A percentile compares a stretch with the other conserved stretches of the same genome.
phyloP scores from a whole-genome alignment of 805 yeast genomes.

The Wickerhamomyces canadensis region DNA sequence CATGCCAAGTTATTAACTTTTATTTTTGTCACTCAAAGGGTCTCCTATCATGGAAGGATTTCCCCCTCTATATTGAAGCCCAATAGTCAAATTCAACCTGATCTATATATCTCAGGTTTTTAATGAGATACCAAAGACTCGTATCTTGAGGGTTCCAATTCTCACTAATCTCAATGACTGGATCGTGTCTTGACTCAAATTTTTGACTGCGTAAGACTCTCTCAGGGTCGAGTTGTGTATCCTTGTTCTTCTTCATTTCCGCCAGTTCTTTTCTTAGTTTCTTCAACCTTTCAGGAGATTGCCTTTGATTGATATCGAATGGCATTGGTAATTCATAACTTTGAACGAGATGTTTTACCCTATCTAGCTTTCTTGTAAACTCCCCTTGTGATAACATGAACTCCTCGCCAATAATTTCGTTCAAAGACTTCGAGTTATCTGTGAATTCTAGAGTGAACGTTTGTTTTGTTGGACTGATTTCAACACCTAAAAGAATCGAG shows the following conservation, averaged over 20 bases:
- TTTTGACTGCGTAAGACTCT: slow-evolving; percentile 7
- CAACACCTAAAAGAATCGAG: slow-evolving; percentile 5
- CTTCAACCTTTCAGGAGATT: slow-evolving; percentile 8
- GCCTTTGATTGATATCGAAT: slow-evolving; percentile 14
- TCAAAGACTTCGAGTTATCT: slow-evolving; percentile 10
- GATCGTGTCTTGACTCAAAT: slow-evolving; percentile 18
- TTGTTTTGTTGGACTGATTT: slow-evolving; percentile 5
- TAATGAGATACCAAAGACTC: slow-evolving; percentile 15
- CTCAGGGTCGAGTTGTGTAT: slow-evolving; percentile 3
- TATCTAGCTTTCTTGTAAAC: slow-evolving; percentile 12
- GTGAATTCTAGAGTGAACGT: slow-evolving; percentile 7
- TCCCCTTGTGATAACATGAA: slow-evolving; percentile 14
- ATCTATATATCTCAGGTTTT: slow-evolving; percentile 9
- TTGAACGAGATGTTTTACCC: slow-evolving; percentile 7
- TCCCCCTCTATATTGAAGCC: slow-evolving; percentile 1
- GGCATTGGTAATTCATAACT: slow-evolving; percentile 12
- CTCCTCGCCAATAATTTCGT: slow-evolving; percentile 5
- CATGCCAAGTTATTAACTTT: too few relatives aligned
- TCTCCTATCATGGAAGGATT: too few relatives aligned
- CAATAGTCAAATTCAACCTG: slow-evolving; percentile 2
- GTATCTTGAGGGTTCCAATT: slow-evolving; percentile 14
- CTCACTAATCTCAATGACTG: slow-evolving; percentile 18
- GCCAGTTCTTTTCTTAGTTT: slow-evolving; percentile 5
- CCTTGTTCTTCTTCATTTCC: background rate
- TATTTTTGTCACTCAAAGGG: too few relatives aligned